Base-by-base conservation (phyloP, 2,329 filamentous ascomycete species). In the Sarocladium oryzae region DNA sequence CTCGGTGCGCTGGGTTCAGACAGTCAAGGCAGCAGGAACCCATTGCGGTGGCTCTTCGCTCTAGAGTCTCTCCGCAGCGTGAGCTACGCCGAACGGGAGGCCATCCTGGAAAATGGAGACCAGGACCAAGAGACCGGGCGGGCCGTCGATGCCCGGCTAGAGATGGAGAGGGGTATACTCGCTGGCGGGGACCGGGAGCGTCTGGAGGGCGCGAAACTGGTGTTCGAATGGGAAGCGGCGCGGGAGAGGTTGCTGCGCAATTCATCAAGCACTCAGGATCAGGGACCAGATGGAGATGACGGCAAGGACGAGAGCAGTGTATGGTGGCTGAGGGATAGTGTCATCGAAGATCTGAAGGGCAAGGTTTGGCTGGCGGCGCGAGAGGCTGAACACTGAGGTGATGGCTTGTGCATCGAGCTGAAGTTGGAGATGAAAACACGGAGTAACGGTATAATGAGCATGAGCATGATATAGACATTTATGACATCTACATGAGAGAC, bases 21-120 rank as follows among this genome's bases (percentile, higher is more conserved):
- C 28, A 15, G 32, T 7, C 30, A 49, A 26, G 16, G 20, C 5
- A 28, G 15, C 15, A 37, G 16, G 6, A 56, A 58, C 4, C 72
- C 87, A 1, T 79, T 92, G 60, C 82, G 86, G 55, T 92, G 88
- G 86, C 63, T 96, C 1, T 89, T 95, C 63, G 68, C 74, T 1
- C 75, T 89, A 0, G 72, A 77, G 56, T 76, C 53, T 61, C 86
- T 71, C 53, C 64, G 59, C 61, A 68, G 57, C 55, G 79, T 74
- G 64, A 87, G 71, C 64, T 73, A 85, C 49, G 81, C 85, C 0
- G 89, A 95, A 60, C 78, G 81, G 51, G 76, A 76, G 1, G 70
- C 82, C 21, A 75, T 88, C 2, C 70, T 89, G 8, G 76, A 71
- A 65, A 73, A 60, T 6, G 74, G 70, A 11, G 70, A 76, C 24